These are phyloP conservation scores for Eucalyptus cloeziana DNA, from an alignment of 345 rosid genomes.

Conservation along the genomic window DNA sequence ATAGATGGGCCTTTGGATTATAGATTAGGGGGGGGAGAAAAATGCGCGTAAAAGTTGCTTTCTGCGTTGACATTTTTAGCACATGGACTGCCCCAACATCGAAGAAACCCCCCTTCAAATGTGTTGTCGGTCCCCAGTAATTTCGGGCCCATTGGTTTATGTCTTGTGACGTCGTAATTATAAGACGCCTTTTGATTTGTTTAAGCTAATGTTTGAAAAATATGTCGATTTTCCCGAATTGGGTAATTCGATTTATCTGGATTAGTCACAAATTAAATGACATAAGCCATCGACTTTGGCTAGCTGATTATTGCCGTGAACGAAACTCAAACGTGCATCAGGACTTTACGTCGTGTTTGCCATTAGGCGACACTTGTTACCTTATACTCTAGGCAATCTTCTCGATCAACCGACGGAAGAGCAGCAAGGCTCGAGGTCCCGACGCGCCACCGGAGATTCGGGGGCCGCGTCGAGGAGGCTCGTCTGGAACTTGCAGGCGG, in stretches of 20 bases:
- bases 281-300: neutral
- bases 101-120: neutral
- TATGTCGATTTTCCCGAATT: neutral
- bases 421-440: neutral
- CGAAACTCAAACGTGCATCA: neutral
- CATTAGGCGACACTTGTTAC: neutral
- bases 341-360: neutral
- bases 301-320: neutral
- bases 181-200: neutral
- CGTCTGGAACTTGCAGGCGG: neutral
- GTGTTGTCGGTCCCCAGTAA: neutral
- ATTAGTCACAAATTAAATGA: neutral
- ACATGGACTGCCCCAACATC: neutral
- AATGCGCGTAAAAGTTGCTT: neutral
- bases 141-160: neutral
- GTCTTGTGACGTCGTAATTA: neutral
- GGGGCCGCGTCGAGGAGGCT: neutral
- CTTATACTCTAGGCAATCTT: neutral
- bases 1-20: neutral
- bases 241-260: neutral
- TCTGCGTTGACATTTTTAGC: neutral
- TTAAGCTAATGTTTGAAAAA: no score
- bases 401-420: neutral
- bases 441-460: neutral
- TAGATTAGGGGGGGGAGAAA: neutral